A percentile compares a stretch with the other conserved stretches of the same genome.
phyloP scores from a whole-genome alignment of 768 basidiomycete species.

The Auricularia cornea region DNA sequence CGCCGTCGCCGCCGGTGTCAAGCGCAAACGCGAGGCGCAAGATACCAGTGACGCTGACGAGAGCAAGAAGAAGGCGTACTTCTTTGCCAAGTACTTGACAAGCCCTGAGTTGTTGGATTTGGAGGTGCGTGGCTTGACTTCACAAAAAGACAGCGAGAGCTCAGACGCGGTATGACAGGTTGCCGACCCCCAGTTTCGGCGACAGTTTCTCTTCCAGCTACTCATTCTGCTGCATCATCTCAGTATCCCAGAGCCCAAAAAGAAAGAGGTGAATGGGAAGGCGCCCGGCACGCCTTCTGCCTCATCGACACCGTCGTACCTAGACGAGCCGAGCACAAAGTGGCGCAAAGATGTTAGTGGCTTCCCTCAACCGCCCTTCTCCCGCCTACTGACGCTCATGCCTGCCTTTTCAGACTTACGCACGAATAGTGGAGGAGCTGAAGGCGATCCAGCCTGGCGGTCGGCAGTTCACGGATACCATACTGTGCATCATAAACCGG shows the following conservation, averaged over 20 bases:
- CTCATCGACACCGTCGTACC: too few species aligned
- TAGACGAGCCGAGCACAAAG: slow-evolving; percentile 20
- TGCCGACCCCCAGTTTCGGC: slow-evolving; percentile 86
- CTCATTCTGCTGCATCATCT: slow-evolving; percentile 63
- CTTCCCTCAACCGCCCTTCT: not conserved
- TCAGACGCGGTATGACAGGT: slow-evolving; percentile 42
- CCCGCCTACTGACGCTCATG: not conserved
- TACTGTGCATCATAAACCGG: slow-evolving; percentile 60
- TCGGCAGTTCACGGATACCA: slow-evolving; percentile 66
- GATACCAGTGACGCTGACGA: slow-evolving; percentile 37
- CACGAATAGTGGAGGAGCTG: slow-evolving; percentile 46
- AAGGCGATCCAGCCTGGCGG: slow-evolving; percentile 74
- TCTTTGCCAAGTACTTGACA: slow-evolving; percentile 90
- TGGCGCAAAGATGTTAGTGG: slow-evolving; percentile 56
- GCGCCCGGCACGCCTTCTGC: slow-evolving; percentile 65
- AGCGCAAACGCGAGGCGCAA: slow-evolving; percentile 60
- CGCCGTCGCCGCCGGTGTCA: slow-evolving; percentile 31
- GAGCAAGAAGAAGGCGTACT: slow-evolving; percentile 55
- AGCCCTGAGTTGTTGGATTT: slow-evolving; percentile 79
- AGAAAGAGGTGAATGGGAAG: slow-evolving; percentile 43
- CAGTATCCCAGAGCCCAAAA: slow-evolving; percentile 61
- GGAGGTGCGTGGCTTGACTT: slow-evolving; percentile 50
- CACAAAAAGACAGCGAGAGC: too few species aligned
- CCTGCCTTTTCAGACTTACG: slow-evolving; percentile 34
- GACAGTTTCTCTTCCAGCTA: slow-evolving; percentile 78